These are phyloP conservation scores for Citrullus colocynthis DNA, from an alignment of 306 rosid genomes.

Conservation along the genomic window DNA sequence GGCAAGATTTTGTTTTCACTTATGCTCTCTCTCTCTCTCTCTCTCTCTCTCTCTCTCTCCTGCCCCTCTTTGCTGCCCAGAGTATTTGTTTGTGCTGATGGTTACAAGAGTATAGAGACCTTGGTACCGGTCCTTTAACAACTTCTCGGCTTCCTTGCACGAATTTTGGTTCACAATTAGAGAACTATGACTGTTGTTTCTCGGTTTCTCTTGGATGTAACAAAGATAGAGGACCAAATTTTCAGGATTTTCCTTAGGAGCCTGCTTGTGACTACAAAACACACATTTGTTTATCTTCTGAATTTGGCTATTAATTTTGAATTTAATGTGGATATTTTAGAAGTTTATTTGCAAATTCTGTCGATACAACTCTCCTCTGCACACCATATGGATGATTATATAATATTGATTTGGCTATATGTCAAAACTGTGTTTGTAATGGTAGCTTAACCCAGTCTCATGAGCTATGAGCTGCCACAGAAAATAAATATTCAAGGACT, in stretches of 20 bases:
- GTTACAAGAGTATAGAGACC: not conserved
- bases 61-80: not conserved
- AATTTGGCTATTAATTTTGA: not conserved
- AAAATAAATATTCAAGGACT: not conserved
- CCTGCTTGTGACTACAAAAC: not conserved
- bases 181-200: not conserved
- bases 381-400: not conserved
- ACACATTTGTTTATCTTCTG: not conserved
- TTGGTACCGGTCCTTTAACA: not conserved
- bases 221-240: not conserved
- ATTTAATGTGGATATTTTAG: not conserved
- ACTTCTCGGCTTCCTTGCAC: not conserved
- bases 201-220: slow-evolving; percentile 1
- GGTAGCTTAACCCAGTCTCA: no score
- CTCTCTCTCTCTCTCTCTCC: not conserved
- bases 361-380: not conserved
- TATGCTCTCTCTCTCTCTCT: not conserved
- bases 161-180: not conserved
- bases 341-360: not conserved
- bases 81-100: not conserved
- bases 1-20: not conserved
- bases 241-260: not conserved
- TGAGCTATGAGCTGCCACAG: not conserved
- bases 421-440: no score
- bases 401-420: not conserved